A percentile compares a stretch with the other conserved stretches of the same genome.
Evolutionary conservation across 352 stramenopile genomes (phyloP).

Genomic region (Phytophthora vignae): DNA sequence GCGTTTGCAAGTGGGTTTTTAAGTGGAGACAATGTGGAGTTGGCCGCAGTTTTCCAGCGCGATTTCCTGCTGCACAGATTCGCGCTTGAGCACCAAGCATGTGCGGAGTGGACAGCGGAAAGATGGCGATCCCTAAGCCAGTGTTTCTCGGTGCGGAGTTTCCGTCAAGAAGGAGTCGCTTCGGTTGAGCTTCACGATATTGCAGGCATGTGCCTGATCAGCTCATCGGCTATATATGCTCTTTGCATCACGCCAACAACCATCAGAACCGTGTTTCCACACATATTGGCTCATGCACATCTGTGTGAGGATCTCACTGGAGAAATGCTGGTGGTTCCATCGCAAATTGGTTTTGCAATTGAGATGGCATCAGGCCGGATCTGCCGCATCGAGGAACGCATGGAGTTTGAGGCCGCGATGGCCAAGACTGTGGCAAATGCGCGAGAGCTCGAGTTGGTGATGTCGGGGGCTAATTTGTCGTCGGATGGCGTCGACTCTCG

Average conservation of each 20-base stretch:
- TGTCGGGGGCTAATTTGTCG: neutral
- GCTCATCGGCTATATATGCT: constrained; percentile 1
- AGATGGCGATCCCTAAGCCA: neutral
- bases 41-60: neutral
- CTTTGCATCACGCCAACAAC: neutral
- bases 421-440: neutral
- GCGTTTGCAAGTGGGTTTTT: neutral
- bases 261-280: neutral
- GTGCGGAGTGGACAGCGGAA: neutral
- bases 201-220: neutral
- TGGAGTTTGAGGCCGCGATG: constrained; percentile 3
- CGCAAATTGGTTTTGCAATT: constrained; percentile 13
- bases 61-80: constrained; percentile 4
- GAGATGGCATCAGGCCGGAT: neutral
- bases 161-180: neutral
- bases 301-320: neutral
- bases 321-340: neutral
- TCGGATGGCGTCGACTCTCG: neutral
- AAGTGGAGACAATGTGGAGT: neutral
- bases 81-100: neutral
- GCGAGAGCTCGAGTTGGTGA: neutral
- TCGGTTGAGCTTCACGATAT: neutral
- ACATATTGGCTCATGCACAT: neutral
- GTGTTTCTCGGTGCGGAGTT: neutral
- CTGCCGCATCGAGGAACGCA: constrained; percentile 14